Conservation (phyloP, 441 rosid genomes). For the Sinapis alba region DNA sequence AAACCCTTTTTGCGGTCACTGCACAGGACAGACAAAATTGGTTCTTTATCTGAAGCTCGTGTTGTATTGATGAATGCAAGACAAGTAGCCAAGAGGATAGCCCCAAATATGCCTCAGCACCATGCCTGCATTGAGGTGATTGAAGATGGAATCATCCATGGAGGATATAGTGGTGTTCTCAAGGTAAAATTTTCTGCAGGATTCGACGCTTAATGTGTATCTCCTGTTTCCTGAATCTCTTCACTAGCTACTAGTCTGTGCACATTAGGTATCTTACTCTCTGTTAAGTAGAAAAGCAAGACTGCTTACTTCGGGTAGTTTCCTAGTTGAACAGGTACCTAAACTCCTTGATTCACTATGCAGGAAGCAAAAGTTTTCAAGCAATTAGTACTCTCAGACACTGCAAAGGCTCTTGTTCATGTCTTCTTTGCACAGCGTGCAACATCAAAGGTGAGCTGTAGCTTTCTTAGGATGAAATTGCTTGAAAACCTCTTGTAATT, state of each 20-base stretch:
- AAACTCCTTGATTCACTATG: constrained; percentile 17
- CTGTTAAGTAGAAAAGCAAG: too few relatives aligned
- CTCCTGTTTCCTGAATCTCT: neutral
- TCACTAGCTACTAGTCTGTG: too few relatives aligned
- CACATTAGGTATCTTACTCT: neutral
- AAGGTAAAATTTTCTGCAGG: constrained; percentile 54
- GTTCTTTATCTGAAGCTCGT: constrained; percentile 84
- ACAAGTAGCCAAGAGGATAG: constrained; percentile 69
- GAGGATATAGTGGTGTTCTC: constrained; percentile 86
- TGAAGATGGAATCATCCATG: constrained; percentile 89
- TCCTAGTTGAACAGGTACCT: neutral
- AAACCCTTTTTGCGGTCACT: constrained; percentile 91
- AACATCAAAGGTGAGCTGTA: constrained; percentile 67
- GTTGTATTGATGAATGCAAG: constrained; percentile 61
- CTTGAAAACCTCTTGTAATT: neutral
- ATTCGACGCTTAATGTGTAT: neutral
- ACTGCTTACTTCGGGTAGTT: neutral
- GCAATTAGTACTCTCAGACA: constrained; percentile 69
- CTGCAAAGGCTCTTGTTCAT: constrained; percentile 88
- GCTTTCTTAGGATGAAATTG: neutral
- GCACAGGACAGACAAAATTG: constrained; percentile 83
- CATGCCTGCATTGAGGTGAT: constrained; percentile 85
- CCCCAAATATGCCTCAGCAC: constrained; percentile 89
- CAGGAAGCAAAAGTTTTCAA: constrained; percentile 89
- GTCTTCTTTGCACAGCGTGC: constrained; percentile 83